Evolutionary conservation across 176 grass and related monocot genomes (phyloP), one percentile per base, ranked within the genome.

Genomic region (Leersia perrieri): DNA sequence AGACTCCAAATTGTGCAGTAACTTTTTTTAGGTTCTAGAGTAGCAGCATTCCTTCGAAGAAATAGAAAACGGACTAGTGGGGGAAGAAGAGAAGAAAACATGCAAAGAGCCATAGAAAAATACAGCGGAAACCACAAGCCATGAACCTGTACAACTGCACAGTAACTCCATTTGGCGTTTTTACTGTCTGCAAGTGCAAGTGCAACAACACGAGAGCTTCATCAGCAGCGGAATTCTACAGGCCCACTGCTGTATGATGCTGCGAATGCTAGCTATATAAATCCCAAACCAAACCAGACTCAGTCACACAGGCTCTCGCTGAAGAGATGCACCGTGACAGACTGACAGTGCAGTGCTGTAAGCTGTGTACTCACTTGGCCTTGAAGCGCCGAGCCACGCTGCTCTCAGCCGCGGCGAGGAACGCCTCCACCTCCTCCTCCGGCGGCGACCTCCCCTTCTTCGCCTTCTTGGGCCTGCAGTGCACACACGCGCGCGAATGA

Each of bases 401-500:
- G 71, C 47, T 71, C 77, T 89, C 87, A 3, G 82, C 82, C 0
- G 77, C 72, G 42, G 82, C 77, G 82, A 89, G 47, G 82, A 89
- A 89, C 11, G 41, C 82, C 77, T 89, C 87, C 72, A 89, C 47
- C 77, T 89, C 82, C 77, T 75, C 82, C 71, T 51, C 53, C 53
- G 82, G 77, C 64, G 87, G 87, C 33, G 33, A 9, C 72, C 55
- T 81, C 57, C 55, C 87, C 20, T n/a, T 81, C 57, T 76, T 89
- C 0, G 64, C 64, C 71, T 76, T 81, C 33, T 58, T 76, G 33
- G 33, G 11, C 33, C 82, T 89, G 82, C 68, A 2, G 77, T 89
- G 82, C 68, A 2, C 13, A 22, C 28, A 2, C 53, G 53, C 22
- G 51, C 39, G 3, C 9, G 42, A 45, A 3, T 45, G 2, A 45